Evolutionary conservation across 2,329 filamentous ascomycete species (phyloP), one percentile per base, ranked within the genome.

Genomic region (Phialophora expanda): DNA sequence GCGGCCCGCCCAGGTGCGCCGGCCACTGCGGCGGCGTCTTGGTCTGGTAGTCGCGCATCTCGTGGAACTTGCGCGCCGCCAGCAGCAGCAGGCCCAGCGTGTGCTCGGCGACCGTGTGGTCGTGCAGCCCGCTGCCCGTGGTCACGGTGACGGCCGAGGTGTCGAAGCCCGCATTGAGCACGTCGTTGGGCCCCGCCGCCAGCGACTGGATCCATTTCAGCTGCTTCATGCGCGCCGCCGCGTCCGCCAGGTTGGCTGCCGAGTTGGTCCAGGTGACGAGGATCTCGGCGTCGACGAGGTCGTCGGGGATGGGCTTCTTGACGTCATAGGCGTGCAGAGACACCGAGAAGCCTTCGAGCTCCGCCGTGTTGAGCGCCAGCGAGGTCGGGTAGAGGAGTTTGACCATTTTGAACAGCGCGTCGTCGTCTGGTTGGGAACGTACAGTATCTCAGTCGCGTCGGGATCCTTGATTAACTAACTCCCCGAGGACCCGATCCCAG

Each of bases 331-430:
- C 74, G 71, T 86, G 80, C n/a, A 89, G 81, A 2, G 80, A 75
- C 54, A 85, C 82, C 56, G 82, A 80, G 80, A 87, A 89, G 72
- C 86, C 87, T 70, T 87, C 77, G 66, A 89, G 81, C 73, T 78
- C 80, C 67, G 81, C 69, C 66, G 82, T 72, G 78, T 89, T 82
- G 75, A 89, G 82, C 61, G 78, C 79, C 68, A 89, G 81, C 2
- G 86, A 88, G 62, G 85, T 89, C 58, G 87, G 87, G 78, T 89
- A 89, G 69, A 89, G 85, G 70, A 89, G 84, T 79, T 89, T 89
- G 86, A 71, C 44, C 34, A 48, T 58, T 41, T 46, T 44, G 41
- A 57, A 14, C n/a, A 46, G 22, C 22, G 41, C 20, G 14, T 2
- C 5, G 12, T 5, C n/a, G 38, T 14, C 38, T 14, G 38, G 1